These are phyloP conservation scores for Leishmania tarentolae DNA, from an alignment of 208 protist species.

Conservation along the genomic window DNA sequence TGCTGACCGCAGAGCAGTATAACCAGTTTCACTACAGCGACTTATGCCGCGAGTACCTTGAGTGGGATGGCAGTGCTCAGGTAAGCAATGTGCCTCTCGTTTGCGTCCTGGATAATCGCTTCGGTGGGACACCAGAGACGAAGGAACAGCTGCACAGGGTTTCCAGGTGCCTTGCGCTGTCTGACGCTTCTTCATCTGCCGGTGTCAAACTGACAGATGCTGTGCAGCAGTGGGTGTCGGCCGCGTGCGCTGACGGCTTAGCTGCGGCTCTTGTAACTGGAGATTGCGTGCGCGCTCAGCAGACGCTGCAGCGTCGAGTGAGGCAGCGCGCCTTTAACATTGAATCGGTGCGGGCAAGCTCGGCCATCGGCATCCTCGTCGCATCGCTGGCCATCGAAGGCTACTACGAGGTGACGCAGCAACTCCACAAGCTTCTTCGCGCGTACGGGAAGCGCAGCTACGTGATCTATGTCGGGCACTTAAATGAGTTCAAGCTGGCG, in stretches of 20 bases:
- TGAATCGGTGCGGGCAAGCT: conserved; percentile 72
- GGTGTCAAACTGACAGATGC: neutral
- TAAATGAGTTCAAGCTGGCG: conserved; percentile 92
- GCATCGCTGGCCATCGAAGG: conserved; percentile 76
- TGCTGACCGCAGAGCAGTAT: conserved; percentile 67
- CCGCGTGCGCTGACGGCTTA: conserved; percentile 7
- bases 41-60: conserved; percentile 39
- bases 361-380: conserved; percentile 88
- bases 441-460: conserved; percentile 76
- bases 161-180: neutral
- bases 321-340: conserved; percentile 83
- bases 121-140: conserved; percentile 14
- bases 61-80: conserved; percentile 28
- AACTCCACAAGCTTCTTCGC: conserved; percentile 71
- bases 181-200: neutral
- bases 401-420: conserved; percentile 82
- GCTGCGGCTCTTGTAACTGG: conserved; percentile 20
- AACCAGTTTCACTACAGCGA: conserved; percentile 74
- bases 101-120: conserved; percentile 56
- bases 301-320: conserved; percentile 47
- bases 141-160: neutral
- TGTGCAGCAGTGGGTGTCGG: conserved; percentile 4
- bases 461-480: conserved; percentile 91
- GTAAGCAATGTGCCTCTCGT: conserved; percentile 25
- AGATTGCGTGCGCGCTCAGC: conserved; percentile 24